phyloP scores from a whole-genome alignment of 352 stramenopile species.

The Phytophthora chlamydospora region DNA sequence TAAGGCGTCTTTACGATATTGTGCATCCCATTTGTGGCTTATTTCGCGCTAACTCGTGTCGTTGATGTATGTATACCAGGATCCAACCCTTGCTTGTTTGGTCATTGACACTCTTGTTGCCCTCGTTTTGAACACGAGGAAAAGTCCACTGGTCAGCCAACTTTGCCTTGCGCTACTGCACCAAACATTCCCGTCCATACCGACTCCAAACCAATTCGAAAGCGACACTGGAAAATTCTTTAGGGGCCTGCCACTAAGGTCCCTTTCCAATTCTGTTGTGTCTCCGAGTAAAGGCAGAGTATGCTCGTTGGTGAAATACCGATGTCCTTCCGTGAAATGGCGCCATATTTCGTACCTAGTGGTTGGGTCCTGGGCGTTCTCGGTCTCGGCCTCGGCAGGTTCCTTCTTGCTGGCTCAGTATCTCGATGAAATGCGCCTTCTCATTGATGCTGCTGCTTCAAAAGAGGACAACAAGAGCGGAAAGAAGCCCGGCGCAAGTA shows the following conservation, averaged over 20 bases:
- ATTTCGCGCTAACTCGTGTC: constrained; percentile 2
- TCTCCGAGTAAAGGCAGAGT: constrained; percentile 37
- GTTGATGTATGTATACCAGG: constrained; percentile 32
- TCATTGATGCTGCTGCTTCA: constrained; percentile 40
- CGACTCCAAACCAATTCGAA: constrained; percentile 18
- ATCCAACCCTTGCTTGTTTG: constrained; percentile 52
- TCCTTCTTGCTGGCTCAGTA: constrained; percentile 48
- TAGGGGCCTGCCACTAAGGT: constrained; percentile 36
- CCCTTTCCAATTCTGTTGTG: constrained; percentile 39
- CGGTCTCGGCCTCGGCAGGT: constrained; percentile 32
- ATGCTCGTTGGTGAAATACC: constrained; percentile 55
- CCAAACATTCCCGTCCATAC: constrained; percentile 48
- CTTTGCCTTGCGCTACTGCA: constrained; percentile 68
- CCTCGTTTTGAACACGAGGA: constrained; percentile 52
- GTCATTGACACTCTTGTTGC: constrained; percentile 45
- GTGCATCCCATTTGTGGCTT: neutral
- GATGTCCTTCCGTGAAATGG: constrained; percentile 49
- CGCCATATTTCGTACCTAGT: constrained; percentile 60
- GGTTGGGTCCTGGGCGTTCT: constrained; percentile 63
- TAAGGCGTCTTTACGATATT: constrained; percentile 28
- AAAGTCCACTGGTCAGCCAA: constrained; percentile 47
- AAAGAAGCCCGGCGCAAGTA: constrained; percentile 15
- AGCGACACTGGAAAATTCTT: constrained; percentile 21
- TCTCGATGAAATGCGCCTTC: constrained; percentile 51
- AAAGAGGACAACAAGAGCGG: constrained; percentile 4